A percentile compares a stretch with the other conserved stretches of the same genome.
phyloP scores from a whole-genome alignment of 352 stramenopile genomes.

The Pythium rhizo-oryzae region DNA sequence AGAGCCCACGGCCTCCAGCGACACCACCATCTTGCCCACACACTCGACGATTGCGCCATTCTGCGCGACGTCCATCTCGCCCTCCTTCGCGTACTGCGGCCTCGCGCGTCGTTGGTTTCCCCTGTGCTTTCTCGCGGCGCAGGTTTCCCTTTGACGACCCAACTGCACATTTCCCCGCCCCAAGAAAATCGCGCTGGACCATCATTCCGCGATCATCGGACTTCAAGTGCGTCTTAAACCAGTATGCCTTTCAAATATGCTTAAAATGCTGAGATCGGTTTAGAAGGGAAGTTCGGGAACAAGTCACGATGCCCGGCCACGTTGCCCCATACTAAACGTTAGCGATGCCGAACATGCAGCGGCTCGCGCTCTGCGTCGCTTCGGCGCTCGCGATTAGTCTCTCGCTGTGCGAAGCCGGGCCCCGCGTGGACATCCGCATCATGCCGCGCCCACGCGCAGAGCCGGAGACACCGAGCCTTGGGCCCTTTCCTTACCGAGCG shows the following conservation, averaged over 20 bases:
- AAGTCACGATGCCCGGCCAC: background rate
- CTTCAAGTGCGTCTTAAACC: slow-evolving; percentile 10
- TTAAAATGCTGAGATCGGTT: background rate
- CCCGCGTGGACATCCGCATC: slow-evolving; percentile 67
- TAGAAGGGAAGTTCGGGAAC: slow-evolving; percentile 2
- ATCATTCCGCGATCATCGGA: slow-evolving; percentile 16
- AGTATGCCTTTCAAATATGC: background rate
- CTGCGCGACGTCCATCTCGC: slow-evolving; percentile 8
- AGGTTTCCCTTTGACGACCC: slow-evolving; percentile 18
- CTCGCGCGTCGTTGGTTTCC: background rate
- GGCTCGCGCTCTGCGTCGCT: slow-evolving; percentile 7
- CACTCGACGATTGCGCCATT: background rate
- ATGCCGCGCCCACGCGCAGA: slow-evolving; percentile 38
- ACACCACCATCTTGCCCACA: slow-evolving; percentile 15
- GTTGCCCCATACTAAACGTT: background rate
- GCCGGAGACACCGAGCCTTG: slow-evolving; percentile 11
- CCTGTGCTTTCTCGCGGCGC: background rate
- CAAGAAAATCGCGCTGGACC: background rate
- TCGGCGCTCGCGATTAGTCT: slow-evolving; percentile 26
- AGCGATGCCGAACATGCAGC: background rate
- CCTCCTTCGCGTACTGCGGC: background rate
- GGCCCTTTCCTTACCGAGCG: slow-evolving; percentile 52
- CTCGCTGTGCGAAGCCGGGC: slow-evolving; percentile 40
- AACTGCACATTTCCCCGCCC: background rate
- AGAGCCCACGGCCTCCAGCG: slow-evolving; percentile 5